Conservation (phyloP, 495 filamentous ascomycete species). For the Rhizodiscina lignyota region DNA sequence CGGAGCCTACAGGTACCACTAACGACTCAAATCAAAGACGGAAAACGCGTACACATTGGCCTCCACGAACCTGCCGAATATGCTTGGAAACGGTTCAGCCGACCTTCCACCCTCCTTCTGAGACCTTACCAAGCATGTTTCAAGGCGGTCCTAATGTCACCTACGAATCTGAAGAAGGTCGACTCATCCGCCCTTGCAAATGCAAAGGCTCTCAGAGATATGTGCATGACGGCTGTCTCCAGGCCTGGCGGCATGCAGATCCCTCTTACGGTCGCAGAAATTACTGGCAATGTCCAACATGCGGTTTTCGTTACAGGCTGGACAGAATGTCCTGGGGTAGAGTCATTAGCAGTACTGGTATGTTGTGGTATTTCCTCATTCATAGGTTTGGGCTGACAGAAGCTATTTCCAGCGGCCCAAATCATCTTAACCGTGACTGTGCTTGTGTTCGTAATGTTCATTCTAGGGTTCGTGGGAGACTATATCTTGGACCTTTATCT, state of each 20-base stretch:
- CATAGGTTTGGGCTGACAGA: background rate
- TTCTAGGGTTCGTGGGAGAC: slow-evolving; percentile 81
- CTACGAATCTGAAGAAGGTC: slow-evolving; percentile 65
- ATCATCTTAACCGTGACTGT: slow-evolving; percentile 51
- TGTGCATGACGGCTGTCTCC: slow-evolving; percentile 88
- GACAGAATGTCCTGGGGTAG: slow-evolving; percentile 59
- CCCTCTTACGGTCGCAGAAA: slow-evolving; percentile 47
- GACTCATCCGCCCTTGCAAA: slow-evolving; percentile 79
- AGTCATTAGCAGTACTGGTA: slow-evolving; percentile 49
- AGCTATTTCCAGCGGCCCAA: slow-evolving; percentile 27
- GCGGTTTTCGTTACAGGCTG: slow-evolving; percentile 68
- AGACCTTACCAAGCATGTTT: slow-evolving; percentile 45
- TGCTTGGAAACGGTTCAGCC: slow-evolving; percentile 75
- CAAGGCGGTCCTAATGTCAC: slow-evolving; percentile 43
- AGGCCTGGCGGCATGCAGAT: slow-evolving; percentile 66
- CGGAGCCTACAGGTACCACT: background rate
- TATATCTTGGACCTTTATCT: slow-evolving; percentile 80
- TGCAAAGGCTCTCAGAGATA: slow-evolving; percentile 88
- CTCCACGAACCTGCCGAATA: slow-evolving; percentile 71
- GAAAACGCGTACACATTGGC: slow-evolving; percentile 35
- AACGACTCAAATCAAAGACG: background rate
- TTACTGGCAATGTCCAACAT: slow-evolving; percentile 82
- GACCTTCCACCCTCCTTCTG: slow-evolving; percentile 48
- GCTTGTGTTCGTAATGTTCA: slow-evolving; percentile 50
- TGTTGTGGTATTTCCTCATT: slow-evolving; percentile 2